Evolutionary conservation across 108 stramenopile species (phyloP).

Genomic region (Nannochloropsis oceanica): DNA sequence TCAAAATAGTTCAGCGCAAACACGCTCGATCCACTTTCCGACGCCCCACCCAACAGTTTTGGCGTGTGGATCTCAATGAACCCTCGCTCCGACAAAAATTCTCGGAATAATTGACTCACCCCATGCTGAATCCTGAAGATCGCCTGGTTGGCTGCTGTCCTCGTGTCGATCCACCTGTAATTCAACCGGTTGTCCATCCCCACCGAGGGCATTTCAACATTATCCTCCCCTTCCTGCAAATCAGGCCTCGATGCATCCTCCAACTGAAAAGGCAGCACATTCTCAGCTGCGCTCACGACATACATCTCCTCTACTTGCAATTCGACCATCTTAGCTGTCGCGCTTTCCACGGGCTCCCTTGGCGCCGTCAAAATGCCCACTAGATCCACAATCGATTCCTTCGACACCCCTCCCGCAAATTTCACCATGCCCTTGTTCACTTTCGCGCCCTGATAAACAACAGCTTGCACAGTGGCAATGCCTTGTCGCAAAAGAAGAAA

Average conservation of each 20-base stretch:
- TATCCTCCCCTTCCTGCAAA: background rate
- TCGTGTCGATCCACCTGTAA: conserved; percentile 89
- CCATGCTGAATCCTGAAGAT: conserved; percentile 90
- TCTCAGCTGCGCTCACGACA: conserved; percentile 66
- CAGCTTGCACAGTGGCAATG: conserved; percentile 80
- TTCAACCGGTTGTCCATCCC: conserved; percentile 75
- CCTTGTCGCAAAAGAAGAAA: conserved; percentile 83
- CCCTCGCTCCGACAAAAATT: conserved; percentile 60
- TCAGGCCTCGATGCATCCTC: conserved; percentile 92
- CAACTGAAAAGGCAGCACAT: conserved; percentile 82
- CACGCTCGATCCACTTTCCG: conserved; percentile 89
- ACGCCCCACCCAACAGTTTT: conserved; percentile 89
- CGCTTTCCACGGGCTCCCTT: conserved; percentile 60
- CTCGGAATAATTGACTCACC: conserved; percentile 86
- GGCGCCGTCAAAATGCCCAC: conserved; percentile 59
- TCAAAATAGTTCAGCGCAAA: conserved; percentile 95
- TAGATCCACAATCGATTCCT: conserved; percentile 88
- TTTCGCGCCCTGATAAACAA: conserved; percentile 39
- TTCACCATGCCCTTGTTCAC: conserved; percentile 78
- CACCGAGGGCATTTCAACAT: conserved; percentile 1
- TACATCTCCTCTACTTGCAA: conserved; percentile 62
- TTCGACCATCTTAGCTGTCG: conserved; percentile 84
- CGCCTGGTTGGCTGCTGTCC: conserved; percentile 94
- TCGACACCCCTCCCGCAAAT: conserved; percentile 64
- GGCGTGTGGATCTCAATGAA: conserved; percentile 97